Conservation (phyloP, 805 yeast genomes). For the Maudiozyma bulderi region DNA sequence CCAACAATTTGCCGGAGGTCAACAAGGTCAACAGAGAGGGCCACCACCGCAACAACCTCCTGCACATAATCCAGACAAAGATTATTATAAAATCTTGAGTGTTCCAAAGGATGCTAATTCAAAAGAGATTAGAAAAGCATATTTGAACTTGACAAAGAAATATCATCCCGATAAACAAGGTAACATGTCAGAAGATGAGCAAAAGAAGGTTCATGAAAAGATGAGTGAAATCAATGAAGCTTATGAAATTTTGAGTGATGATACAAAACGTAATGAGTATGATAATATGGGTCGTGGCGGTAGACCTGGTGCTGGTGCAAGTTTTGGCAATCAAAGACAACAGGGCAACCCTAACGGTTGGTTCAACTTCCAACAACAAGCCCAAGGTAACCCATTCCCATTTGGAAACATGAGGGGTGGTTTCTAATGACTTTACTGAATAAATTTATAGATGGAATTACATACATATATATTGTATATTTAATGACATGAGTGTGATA, state of each 20-base stretch:
- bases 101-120: slow-evolving; percentile 58
- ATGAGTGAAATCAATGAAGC: slow-evolving; percentile 94
- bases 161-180: slow-evolving; percentile 90
- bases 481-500: too few relatives aligned
- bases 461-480: too few relatives aligned
- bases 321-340: background rate
- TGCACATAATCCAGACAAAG: slow-evolving; percentile 36
- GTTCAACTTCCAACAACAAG: background rate
- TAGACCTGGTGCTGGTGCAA: background rate
- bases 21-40: slow-evolving; percentile 30
- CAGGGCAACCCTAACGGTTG: background rate
- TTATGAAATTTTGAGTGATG: slow-evolving; percentile 70
- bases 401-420: slow-evolving; percentile 4
- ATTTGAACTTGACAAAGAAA: slow-evolving; percentile 65
- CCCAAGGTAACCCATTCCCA: slow-evolving; percentile 10
- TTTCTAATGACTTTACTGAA: background rate
- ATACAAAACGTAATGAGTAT: slow-evolving; percentile 52
- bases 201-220: slow-evolving; percentile 63
- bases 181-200: slow-evolving; percentile 44
- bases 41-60: slow-evolving; percentile 22
- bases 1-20: slow-evolving; percentile 22
- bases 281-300: slow-evolving; percentile 37
- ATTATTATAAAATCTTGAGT: slow-evolving; percentile 73
- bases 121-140: slow-evolving; percentile 68
- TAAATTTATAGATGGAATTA: background rate